Evolutionary conservation across 2,329 filamentous ascomycete genomes (phyloP).

Genomic region (Pseudopithomyces maydicus): DNA sequence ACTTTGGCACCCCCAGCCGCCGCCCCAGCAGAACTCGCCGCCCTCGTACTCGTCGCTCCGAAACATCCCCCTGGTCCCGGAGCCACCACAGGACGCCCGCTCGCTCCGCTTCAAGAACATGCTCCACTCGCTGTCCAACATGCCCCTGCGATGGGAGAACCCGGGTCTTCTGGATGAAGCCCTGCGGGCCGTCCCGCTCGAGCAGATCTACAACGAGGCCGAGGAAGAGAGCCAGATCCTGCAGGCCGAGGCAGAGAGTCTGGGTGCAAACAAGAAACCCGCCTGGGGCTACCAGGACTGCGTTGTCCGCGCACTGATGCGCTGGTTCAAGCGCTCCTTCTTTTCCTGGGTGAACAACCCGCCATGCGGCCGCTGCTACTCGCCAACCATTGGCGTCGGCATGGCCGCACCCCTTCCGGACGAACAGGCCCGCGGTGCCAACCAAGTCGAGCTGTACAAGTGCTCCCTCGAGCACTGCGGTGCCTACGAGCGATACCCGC

Average conservation of each 20-base stretch:
- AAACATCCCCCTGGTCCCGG: constrained; percentile 73
- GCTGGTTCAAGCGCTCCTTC: constrained; percentile 95
- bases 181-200: constrained; percentile 80
- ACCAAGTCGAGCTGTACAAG: constrained; percentile 85
- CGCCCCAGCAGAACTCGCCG: constrained; percentile 44
- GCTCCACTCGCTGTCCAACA: constrained; percentile 82
- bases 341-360: constrained; percentile 98
- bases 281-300: constrained; percentile 99
- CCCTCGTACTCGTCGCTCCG: constrained; percentile 66
- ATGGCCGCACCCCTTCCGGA: constrained; percentile 86
- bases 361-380: constrained; percentile 78
- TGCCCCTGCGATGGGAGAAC: constrained; percentile 94
- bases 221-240: constrained; percentile 91
- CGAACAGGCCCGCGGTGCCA: constrained; percentile 85
- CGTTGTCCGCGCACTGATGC: constrained; percentile 84
- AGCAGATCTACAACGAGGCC: constrained; percentile 90
- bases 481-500: constrained; percentile 84
- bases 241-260: constrained; percentile 83
- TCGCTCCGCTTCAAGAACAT: constrained; percentile 66
- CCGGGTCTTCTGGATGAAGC: constrained; percentile 93
- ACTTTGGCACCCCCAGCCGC: constrained; percentile 50
- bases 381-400: constrained; percentile 81
- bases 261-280: constrained; percentile 77
- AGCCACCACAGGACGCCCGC: constrained; percentile 65
- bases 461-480: constrained; percentile 79